Evolutionary conservation across 1,139 yeast genomes (phyloP), one percentile per base, ranked within the genome.

Genomic region (Hanseniaspora sp.): DNA sequence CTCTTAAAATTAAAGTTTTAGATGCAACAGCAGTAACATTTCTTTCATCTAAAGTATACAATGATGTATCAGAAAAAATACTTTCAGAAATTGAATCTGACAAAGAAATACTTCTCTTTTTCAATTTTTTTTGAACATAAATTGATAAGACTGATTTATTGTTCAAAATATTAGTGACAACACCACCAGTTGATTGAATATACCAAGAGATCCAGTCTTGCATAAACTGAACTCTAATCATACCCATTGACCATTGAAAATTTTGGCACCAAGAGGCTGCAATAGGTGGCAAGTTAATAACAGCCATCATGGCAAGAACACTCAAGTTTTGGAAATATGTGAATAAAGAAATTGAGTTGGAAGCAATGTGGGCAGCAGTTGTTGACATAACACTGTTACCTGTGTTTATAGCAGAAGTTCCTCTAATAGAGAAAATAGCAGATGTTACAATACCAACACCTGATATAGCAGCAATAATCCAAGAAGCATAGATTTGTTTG

Each of bases 261-360:
- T 92, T 92, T 68, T 92, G 96, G 39, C 95, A 83, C 99, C 99
- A 92, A 4, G 97, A 94, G 1, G 96, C 92, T 9, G 97, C 97
- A 60, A 92, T 87, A 6, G 98, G 98, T 8, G 98, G 98, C 30
- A 87, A 86, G 58, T 81, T 75, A 23, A 88, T 79, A 41, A 92
- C 97, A 51, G 95, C 96, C 92, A 90, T 84, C 96, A 92, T 88
- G 31, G 95, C 79, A 29, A 94, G 84, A 59, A 92, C 83, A 34
- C 97, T 96, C 62, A 92, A 76, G 56, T 87, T 80, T 72, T 92
- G 99, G 77, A 92, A 92, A 70, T 92, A 94, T 57, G 88, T 79
- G 71, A 92, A 92, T 59, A 92, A 74, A 1, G 96, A 86, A 70
- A 92, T 85, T 29, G 96, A 83, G 71, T 92, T 92, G 28, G 96